Evolutionary conservation across 176 grass and related monocot genomes (phyloP), one percentile per base, ranked within the genome.

Genomic region (Tillandsia fasciculata): DNA sequence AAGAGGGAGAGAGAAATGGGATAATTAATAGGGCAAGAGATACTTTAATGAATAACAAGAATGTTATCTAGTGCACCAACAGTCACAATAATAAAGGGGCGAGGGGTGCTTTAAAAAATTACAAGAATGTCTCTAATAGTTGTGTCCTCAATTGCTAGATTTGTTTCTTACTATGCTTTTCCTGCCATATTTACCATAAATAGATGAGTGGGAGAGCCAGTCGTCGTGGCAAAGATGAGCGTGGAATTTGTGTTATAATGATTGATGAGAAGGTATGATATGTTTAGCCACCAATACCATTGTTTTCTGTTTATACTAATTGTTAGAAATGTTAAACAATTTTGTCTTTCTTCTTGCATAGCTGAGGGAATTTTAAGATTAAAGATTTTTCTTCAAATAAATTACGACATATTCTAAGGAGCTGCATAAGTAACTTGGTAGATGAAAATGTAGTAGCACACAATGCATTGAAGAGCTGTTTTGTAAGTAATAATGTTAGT

Each of bases 121-220:
- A 42, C 33, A 42, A 42, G 33, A 42, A 6, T 42, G 33, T 42
- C 4, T 42, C 33, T 42, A 42, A 42, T 42, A 42, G 33, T 50
- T 53, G 18, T 33, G 27, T 18, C 10, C 33, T 42, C 33, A 42
- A 42, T 65, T 28, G 11, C 22, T 12, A 59, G 56, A 7, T 59
- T 59, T 59, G 56, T 17, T 83, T 89, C 61, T 69, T 75, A 72
- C 51, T 50, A 68, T 72, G 70, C 67, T 26, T 84, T 80, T 24
- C 48, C 57, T 27, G 20, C 56, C 56, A 6, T 59, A 17, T 90
- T 11, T 79, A 15, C 26, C 49, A 68, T 70, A 11, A 22, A n/a
- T 79, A 99, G 94, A 99, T 99, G 94, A 99, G 89, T 83, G 94
- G 94, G 83, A 93, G 94, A 93, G 94, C 94, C 72, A 89, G 94